Percentiles rank a stretch among this genome's conserved stretches.
Conservation (phyloP, 306 rosid species). For the Corylus americana region DNA sequence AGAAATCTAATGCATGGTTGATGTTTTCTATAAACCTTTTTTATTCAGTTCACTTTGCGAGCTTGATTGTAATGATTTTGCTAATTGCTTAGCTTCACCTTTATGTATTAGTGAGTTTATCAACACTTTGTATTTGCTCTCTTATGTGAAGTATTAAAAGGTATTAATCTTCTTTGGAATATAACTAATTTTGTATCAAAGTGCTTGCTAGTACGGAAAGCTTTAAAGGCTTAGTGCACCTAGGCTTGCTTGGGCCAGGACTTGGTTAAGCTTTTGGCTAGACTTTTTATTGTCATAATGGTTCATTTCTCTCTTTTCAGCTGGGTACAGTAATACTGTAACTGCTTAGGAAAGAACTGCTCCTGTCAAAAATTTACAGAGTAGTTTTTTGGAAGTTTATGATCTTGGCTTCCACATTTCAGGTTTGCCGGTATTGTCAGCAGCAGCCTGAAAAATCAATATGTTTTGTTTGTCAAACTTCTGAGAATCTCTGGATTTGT, state of each 20-base stretch:
- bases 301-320: not conserved
- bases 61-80: too few relatives aligned
- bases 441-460: constrained; percentile 93
- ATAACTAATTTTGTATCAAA: too few relatives aligned
- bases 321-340: constrained; percentile 4
- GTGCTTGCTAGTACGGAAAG: too few relatives aligned
- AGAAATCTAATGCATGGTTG: too few relatives aligned
- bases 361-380: not conserved
- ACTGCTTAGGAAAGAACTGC: not conserved
- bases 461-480: constrained; percentile 84
- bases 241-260: not conserved
- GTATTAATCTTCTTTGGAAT: too few relatives aligned
- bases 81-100: too few relatives aligned
- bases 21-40: too few relatives aligned
- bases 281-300: too few relatives aligned
- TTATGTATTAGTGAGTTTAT: too few relatives aligned
- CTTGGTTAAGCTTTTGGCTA: not conserved
- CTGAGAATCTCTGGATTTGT: constrained; percentile 97
- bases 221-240: not conserved
- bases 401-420: constrained; percentile 18
- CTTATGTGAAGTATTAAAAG: too few relatives aligned
- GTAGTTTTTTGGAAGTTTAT: not conserved
- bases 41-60: too few relatives aligned
- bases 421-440: constrained; percentile 97
- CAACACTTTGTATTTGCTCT: too few relatives aligned